Percentiles rank a stretch among this genome's conserved stretches.
phyloP scores from a whole-genome alignment of 1,284 basidiomycete species.

The Apiotrichum brassicae region DNA sequence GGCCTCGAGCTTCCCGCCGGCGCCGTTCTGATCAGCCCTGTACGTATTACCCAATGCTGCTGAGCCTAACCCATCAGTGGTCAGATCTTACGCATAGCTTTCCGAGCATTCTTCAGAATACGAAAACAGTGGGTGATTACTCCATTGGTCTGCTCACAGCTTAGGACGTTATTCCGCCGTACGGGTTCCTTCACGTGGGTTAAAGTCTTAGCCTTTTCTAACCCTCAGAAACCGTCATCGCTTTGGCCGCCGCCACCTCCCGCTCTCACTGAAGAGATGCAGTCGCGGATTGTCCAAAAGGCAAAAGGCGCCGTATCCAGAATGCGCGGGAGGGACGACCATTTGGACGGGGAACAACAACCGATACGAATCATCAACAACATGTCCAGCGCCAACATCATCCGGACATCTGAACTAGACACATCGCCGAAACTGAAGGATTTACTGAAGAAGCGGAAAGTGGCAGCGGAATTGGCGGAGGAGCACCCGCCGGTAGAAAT shows the following conservation, averaged over 20 bases:
- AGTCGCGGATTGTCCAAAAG: conserved; percentile 56
- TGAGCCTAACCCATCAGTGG: conserved; percentile 28
- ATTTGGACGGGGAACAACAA: too few species aligned
- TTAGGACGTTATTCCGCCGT: conserved; percentile 63
- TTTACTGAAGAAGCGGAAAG: not conserved
- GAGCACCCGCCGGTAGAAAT: conserved; percentile 23
- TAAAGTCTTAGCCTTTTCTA: not conserved
- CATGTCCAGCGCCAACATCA: not conserved
- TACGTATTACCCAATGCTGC: conserved; percentile 15
- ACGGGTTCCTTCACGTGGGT: conserved; percentile 46
- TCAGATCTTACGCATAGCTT: conserved; percentile 90
- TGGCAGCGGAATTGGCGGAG: not conserved
- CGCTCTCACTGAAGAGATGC: conserved; percentile 60
- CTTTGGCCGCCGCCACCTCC: conserved; percentile 87
- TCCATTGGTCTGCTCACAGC: too few species aligned
- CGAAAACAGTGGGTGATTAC: conserved; percentile 64
- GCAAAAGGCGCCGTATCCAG: conserved; percentile 56
- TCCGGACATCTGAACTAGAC: conserved; percentile 7
- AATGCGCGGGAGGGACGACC: not conserved
- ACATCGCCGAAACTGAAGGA: not conserved
- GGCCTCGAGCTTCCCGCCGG: conserved; percentile 78
- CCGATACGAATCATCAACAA: not conserved
- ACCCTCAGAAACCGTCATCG: conserved; percentile 70
- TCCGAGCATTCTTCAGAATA: conserved; percentile 74
- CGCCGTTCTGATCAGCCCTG: conserved; percentile 72